A percentile compares a stretch with the other conserved stretches of the same genome.
Evolutionary conservation across 805 yeast genomes (phyloP).

Genomic region (Ogataea glucozyma): DNA sequence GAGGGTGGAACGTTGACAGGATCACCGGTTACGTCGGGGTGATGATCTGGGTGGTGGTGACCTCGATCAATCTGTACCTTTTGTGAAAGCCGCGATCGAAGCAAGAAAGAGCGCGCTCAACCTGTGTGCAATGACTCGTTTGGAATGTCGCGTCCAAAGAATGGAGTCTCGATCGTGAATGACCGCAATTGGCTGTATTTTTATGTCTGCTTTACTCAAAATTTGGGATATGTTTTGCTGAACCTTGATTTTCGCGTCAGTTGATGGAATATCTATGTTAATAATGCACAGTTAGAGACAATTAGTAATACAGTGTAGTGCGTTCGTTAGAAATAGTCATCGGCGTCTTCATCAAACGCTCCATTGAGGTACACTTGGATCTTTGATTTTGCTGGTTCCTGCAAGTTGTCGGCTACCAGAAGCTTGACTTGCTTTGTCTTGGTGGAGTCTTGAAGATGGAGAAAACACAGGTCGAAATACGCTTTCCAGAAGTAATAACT

Average conservation of each 20-base stretch:
- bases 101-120: too few relatives aligned
- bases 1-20: constrained; percentile 46
- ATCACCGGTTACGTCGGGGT: constrained; percentile 39
- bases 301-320: too few relatives aligned
- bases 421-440: constrained; percentile 11
- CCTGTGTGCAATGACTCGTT: too few relatives aligned
- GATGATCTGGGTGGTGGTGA: constrained; percentile 34
- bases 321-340: constrained; percentile 13
- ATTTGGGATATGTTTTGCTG: too few relatives aligned
- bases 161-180: too few relatives aligned
- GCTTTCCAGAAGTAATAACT: constrained; percentile 30
- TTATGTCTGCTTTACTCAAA: too few relatives aligned
- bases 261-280: too few relatives aligned
- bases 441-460: constrained; percentile 17
- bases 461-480: constrained; percentile 19
- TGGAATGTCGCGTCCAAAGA: too few relatives aligned
- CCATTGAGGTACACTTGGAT: constrained; percentile 7
- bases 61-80: constrained; percentile 18
- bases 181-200: too few relatives aligned
- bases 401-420: constrained; percentile 7
- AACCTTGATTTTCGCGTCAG: too few relatives aligned
- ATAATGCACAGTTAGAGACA: too few relatives aligned
- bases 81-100: too few relatives aligned
- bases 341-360: constrained; percentile 7
- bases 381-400: background rate